Evolutionary conservation across 75 land plant genomes (phyloP).

Genomic region (Cryptomeria japonica): DNA sequence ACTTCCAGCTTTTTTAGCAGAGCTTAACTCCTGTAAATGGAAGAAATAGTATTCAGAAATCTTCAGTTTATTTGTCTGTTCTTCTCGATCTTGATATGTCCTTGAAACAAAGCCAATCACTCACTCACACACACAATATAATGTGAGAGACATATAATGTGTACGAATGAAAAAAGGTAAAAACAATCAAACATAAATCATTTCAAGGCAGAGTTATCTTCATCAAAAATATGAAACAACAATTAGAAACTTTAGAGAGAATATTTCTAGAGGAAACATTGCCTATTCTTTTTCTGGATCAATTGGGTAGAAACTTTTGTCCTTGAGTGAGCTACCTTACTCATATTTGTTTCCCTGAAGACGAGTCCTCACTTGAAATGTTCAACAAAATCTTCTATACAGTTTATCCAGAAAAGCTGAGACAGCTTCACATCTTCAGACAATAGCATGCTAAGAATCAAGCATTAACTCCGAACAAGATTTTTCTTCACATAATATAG

Average conservation of each 20-base stretch:
- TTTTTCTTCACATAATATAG: not conserved
- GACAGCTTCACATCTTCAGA: not conserved
- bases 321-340: not conserved
- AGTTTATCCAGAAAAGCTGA: not conserved
- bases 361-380: not conserved
- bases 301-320: too few species aligned
- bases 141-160: too few species aligned
- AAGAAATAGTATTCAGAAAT: not conserved
- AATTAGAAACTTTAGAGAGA: too few species aligned
- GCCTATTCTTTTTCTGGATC: too few species aligned
- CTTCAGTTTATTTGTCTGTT: not conserved
- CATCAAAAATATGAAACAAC: too few species aligned
- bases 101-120: not conserved
- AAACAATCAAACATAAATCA: too few species aligned
- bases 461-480: not conserved
- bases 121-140: too few species aligned
- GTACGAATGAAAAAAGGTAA: too few species aligned
- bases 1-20: constrained; percentile 6
- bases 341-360: not conserved
- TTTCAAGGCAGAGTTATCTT: too few species aligned
- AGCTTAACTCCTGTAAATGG: not conserved
- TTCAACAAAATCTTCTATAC: not conserved
- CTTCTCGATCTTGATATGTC: not conserved
- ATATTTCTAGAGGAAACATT: too few species aligned
- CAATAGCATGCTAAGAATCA: not conserved